Base-by-base conservation (phyloP, 2,329 filamentous ascomycete genomes). In the Daldinia eschscholtzii region DNA sequence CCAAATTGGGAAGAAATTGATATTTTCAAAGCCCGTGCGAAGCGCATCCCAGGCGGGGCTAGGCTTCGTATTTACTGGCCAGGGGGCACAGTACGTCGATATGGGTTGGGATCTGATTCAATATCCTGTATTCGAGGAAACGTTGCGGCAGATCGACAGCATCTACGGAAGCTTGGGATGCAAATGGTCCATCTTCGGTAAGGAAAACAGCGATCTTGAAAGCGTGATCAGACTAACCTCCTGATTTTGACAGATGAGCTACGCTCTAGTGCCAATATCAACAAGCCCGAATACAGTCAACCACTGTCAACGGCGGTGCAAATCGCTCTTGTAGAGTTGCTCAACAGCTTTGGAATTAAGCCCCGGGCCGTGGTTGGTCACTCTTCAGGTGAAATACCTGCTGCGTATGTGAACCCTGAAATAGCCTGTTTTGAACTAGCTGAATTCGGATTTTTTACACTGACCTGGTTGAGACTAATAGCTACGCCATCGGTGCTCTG, bases 371-470 rank as follows among this genome's bases (percentile, higher is more conserved):
- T 79, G 0, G 44, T 78, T 2, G 77, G 79, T 1, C 79, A 80
- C 56, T 81, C 79, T 0, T 76, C 73, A 0, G 79, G 79, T 5
- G 79, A 81, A 52, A 79, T 80, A 18, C 79, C 79, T 0, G 79
- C 79, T 1, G 79, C 79, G 0, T 59, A 59, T 6, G 53, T 57
- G 20, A 28, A 35, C 35, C 53, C 18, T 42, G 53, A 42, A 37
- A 37, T 13, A 6, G 9, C 4, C 37, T 57, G 0, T 13, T 18
- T 55, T 37, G 2, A 39, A 37, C 12, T 5, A 55, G 12, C n/a
- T 28, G 5, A 13, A 30, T 26, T 4, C 4, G 26, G 37, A 42
- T 42, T 26, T 13, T 3, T 18, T 6, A 3, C 1, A 37, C 53
- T 57, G 53, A 57, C 53, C 26, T 4, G 15, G 41, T 26, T 42